phyloP scores from a whole-genome alignment of 2,329 filamentous ascomycete species.

The Botrytis deweyae region DNA sequence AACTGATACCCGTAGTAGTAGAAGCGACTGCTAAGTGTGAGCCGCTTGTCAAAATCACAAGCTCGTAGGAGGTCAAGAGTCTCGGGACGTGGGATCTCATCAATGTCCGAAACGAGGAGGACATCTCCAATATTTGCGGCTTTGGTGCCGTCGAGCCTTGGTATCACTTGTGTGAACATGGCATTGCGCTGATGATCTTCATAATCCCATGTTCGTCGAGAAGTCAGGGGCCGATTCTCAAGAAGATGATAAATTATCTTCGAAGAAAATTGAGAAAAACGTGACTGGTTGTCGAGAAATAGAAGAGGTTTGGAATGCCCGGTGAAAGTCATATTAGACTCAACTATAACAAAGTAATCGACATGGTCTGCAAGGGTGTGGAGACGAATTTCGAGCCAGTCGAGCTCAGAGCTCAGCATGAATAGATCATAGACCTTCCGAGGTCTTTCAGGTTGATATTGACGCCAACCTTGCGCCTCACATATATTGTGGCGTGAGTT shows the following conservation, averaged over 20 bases:
- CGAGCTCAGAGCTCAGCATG: constrained; percentile 62
- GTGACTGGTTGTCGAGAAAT: constrained; percentile 51
- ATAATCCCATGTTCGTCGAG: constrained; percentile 47
- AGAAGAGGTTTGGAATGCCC: constrained; percentile 54
- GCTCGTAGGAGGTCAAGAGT: constrained; percentile 40
- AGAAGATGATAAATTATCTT: constrained; percentile 62
- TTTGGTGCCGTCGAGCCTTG: constrained; percentile 40
- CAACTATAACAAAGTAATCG: constrained; percentile 65
- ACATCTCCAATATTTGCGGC: constrained; percentile 42
- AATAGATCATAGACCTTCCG: constrained; percentile 62
- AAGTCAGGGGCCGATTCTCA: constrained; percentile 44
- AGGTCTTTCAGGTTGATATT: constrained; percentile 1
- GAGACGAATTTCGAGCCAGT: constrained; percentile 64
- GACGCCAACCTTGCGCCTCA: constrained; percentile 21
- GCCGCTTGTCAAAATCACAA: constrained; percentile 40
- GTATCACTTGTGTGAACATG: constrained; percentile 54
- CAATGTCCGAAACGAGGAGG: constrained; percentile 47
- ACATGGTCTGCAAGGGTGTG: constrained; percentile 57
- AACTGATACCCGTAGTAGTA: constrained; percentile 45
- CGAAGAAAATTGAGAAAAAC: constrained; percentile 51
- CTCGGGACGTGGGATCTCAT: constrained; percentile 46
- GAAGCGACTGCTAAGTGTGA: constrained; percentile 40
- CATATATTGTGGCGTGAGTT: neutral
- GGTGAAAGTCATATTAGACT: constrained; percentile 61
- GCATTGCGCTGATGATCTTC: constrained; percentile 56